Percentiles rank a stretch among this genome's conserved stretches.
Conservation (phyloP, 768 basidiomycete species). For the Cystofilobasidium macerans region DNA sequence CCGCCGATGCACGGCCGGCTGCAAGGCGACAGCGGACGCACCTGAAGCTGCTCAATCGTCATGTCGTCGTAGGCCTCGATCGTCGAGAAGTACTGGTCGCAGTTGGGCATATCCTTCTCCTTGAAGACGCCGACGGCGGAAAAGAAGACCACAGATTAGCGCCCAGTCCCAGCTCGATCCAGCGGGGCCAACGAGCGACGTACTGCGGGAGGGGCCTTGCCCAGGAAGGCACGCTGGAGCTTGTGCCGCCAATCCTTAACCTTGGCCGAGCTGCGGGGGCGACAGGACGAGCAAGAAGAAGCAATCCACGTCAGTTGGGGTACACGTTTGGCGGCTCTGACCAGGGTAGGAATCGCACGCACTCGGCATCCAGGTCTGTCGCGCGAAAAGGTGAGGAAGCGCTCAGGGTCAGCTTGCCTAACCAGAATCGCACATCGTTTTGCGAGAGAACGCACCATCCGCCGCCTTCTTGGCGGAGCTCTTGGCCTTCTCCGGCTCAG, state of each 20-base stretch:
- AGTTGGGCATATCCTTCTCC: constrained; percentile 60
- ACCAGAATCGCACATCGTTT: no score
- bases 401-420: no score
- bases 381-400: background rate
- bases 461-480: constrained; percentile 48
- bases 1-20: constrained; percentile 24
- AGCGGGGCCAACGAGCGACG: background rate
- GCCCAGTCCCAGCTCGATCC: no score
- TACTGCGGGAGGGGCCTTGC: constrained; percentile 38
- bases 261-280: constrained; percentile 37
- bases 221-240: constrained; percentile 75
- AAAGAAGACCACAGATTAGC: background rate
- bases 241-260: constrained; percentile 88
- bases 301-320: no score
- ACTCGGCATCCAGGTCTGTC: constrained; percentile 13
- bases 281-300: background rate
- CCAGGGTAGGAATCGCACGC: background rate
- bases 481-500: constrained; percentile 41
- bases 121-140: background rate
- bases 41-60: constrained; percentile 61
- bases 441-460: constrained; percentile 20
- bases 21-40: constrained; percentile 35
- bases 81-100: constrained; percentile 60
- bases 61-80: constrained; percentile 59
- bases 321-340: no score